Percentiles rank a stretch among this genome's conserved stretches.
Evolutionary conservation across 2,329 filamentous ascomycete species (phyloP).

Genomic region (Westerdykella sp.): DNA sequence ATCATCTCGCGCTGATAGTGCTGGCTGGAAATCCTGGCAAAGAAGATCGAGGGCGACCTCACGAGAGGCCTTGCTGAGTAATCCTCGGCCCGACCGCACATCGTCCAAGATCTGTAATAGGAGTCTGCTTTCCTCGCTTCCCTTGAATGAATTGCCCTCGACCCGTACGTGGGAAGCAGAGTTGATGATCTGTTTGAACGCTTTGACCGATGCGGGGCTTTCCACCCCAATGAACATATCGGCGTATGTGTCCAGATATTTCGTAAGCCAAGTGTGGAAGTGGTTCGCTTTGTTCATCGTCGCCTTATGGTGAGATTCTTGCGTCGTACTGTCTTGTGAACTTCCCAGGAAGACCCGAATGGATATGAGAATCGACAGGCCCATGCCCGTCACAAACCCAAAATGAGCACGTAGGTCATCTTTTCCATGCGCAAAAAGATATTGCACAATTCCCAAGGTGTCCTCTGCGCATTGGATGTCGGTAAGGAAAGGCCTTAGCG

Average conservation of each 20-base stretch:
- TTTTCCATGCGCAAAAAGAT: conserved; percentile 65
- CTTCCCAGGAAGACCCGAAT: conserved; percentile 69
- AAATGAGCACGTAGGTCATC: conserved; percentile 59
- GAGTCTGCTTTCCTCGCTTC: conserved; percentile 70
- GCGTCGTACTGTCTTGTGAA: conserved; percentile 70
- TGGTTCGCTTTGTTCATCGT: conserved; percentile 68
- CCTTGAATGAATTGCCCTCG: conserved; percentile 62
- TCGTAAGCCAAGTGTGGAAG: conserved; percentile 74
- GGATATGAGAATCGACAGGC: conserved; percentile 72
- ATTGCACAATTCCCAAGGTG: conserved; percentile 77
- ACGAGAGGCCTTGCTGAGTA: conserved; percentile 66
- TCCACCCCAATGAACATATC: conserved; percentile 16
- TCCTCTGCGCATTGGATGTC: conserved; percentile 88
- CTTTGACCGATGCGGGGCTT: conserved; percentile 35
- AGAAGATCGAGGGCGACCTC: conserved; percentile 66
- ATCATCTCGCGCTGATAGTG: conserved; percentile 55
- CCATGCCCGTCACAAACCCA: conserved; percentile 74
- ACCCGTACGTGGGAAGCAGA: conserved; percentile 62
- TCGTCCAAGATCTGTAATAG: conserved; percentile 76
- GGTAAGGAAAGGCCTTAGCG: conserved; percentile 69
- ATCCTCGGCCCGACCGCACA: conserved; percentile 52
- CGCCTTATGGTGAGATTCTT: conserved; percentile 72
- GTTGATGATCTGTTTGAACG: conserved; percentile 62
- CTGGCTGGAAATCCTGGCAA: conserved; percentile 65
- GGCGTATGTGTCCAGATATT: conserved; percentile 56